Evolutionary conservation across 2,329 filamentous ascomycete species (phyloP).

Genomic region (Xylariaceae sp.): DNA sequence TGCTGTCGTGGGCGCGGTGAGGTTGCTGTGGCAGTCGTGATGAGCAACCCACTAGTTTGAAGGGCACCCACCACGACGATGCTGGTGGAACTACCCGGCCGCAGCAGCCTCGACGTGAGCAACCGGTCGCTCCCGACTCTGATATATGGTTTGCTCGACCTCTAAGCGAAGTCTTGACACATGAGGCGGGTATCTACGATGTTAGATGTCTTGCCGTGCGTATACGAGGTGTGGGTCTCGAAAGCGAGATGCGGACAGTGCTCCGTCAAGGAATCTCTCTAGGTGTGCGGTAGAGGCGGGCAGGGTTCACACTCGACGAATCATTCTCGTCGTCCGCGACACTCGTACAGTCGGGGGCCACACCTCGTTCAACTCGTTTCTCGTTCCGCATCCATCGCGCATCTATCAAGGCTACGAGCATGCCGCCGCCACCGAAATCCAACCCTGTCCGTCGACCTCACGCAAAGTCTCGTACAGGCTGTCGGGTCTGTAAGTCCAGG

Average conservation of each 20-base stretch:
- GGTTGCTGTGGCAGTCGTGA: too few relatives aligned
- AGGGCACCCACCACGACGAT: too few relatives aligned
- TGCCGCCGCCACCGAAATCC: constrained; percentile 12
- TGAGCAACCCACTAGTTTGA: too few relatives aligned
- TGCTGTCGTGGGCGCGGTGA: too few relatives aligned
- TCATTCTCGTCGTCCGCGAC: constrained; percentile 5
- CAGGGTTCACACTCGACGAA: constrained; percentile 7
- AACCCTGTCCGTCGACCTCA: constrained; percentile 25
- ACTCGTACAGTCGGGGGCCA: constrained; percentile 12
- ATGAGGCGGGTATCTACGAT: too few relatives aligned
- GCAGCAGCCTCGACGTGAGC: too few relatives aligned
- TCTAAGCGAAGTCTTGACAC: too few relatives aligned
- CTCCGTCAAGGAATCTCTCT: constrained; percentile 1
- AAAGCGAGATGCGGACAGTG: constrained; percentile 5
- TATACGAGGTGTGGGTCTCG: constrained; percentile 9
- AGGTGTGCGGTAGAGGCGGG: neutral
- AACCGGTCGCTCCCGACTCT: too few relatives aligned
- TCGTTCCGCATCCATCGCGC: neutral
- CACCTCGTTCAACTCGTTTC: neutral
- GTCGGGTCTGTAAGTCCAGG: constrained; percentile 26
- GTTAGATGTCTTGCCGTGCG: neutral
- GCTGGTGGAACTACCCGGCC: too few relatives aligned
- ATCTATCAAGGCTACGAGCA: neutral
- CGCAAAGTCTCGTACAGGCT: constrained; percentile 27
- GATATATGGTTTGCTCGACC: too few relatives aligned